Evolutionary conservation across 176 grass and related monocot species (phyloP).

Genomic region (Carex myosuroides): DNA sequence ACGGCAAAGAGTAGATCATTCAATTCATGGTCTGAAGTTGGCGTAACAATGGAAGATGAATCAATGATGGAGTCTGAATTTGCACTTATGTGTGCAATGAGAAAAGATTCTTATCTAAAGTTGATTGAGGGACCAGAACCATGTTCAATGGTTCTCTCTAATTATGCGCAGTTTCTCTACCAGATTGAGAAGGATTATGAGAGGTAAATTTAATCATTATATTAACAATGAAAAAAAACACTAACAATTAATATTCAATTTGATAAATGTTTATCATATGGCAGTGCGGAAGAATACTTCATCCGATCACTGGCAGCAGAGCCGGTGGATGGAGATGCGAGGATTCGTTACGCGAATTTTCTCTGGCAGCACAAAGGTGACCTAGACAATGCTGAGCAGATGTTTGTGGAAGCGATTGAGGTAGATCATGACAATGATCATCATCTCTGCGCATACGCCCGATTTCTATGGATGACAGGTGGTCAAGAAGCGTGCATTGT

Average conservation of each 20-base stretch:
- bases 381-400: conserved; percentile 55
- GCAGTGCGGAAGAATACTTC: conserved; percentile 74
- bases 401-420: conserved; percentile 52
- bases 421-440: conserved; percentile 45
- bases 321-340: conserved; percentile 62
- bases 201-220: neutral
- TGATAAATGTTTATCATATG: neutral
- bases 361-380: conserved; percentile 63
- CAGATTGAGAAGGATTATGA: conserved; percentile 21
- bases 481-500: conserved; percentile 13
- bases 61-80: neutral
- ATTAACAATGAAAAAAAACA: too few species aligned
- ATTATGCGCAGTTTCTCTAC: conserved; percentile 21
- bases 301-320: conserved; percentile 42
- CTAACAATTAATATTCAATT: neutral
- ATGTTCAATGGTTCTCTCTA: neutral
- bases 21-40: conserved; percentile 16
- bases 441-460: conserved; percentile 49
- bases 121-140: neutral
- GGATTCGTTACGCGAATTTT: conserved; percentile 68
- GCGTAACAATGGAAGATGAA: neutral
- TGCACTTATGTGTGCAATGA: neutral
- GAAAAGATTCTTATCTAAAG: neutral
- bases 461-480: conserved; percentile 82
- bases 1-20: neutral